A percentile compares a stretch with the other conserved stretches of the same genome.
Evolutionary conservation across 352 stramenopile genomes (phyloP).

Genomic region (Phytophthora crassamura): DNA sequence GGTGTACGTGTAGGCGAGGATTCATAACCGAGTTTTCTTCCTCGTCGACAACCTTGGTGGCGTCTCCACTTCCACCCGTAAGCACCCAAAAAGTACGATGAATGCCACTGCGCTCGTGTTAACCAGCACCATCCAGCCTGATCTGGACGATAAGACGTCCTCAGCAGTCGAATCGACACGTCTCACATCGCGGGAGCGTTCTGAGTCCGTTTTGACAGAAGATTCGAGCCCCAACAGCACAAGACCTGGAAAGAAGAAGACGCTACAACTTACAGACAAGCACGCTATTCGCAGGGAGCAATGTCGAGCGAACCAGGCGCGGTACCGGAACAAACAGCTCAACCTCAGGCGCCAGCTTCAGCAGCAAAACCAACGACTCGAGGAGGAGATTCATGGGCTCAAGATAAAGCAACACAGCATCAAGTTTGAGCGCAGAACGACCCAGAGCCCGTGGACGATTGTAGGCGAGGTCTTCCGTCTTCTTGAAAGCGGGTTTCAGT

Average conservation of each 20-base stretch:
- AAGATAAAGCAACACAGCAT: conserved; percentile 12
- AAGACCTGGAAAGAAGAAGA: conserved; percentile 15
- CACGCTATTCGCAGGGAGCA: conserved; percentile 27
- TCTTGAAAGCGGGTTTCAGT: conserved; percentile 21
- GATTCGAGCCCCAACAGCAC: conserved; percentile 8
- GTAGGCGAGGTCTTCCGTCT: conserved; percentile 26
- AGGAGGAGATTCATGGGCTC: conserved; percentile 21
- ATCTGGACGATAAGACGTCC: conserved; percentile 5
- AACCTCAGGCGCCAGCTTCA: conserved; percentile 14
- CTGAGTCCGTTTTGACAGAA: conserved; percentile 16
- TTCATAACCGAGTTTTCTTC: conserved; percentile 18
- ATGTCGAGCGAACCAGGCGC: conserved; percentile 30
- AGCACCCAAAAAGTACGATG: conserved; percentile 4
- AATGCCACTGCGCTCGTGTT: conserved; percentile 19
- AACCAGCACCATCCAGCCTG: conserved; percentile 12
- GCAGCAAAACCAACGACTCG: conserved; percentile 10
- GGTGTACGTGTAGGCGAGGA: no score
- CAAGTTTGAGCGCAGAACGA: conserved; percentile 10
- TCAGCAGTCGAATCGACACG: conserved; percentile 16
- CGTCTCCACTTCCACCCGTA: not conserved
- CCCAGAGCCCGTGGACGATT: conserved; percentile 23
- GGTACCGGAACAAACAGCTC: conserved; percentile 28
- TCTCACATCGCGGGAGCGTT: conserved; percentile 16
- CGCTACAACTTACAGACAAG: conserved; percentile 6
- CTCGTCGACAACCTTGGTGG: not conserved